Evolutionary conservation across 441 rosid genomes (phyloP).

Genomic region (Manihot esculenta): DNA sequence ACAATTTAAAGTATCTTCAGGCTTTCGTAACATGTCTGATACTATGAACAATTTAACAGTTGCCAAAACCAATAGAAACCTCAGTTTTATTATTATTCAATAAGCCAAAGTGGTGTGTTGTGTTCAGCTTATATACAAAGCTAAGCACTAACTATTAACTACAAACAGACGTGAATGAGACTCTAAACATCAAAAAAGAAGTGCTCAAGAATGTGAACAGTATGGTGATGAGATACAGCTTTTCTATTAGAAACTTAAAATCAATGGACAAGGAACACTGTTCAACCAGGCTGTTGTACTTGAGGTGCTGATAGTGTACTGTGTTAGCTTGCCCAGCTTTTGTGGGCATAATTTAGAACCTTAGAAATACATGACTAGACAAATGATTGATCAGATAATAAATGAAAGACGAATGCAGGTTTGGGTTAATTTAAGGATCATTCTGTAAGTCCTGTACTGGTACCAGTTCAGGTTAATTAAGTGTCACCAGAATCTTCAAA

Average conservation of each 20-base stretch:
- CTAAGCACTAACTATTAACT: too few relatives aligned
- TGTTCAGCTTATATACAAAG: too few relatives aligned
- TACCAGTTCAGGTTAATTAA: slow-evolving; percentile 30
- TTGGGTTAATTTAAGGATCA: slow-evolving; percentile 16
- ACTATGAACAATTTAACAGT: too few relatives aligned
- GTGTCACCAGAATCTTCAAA: slow-evolving; percentile 23
- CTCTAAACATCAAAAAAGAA: too few relatives aligned
- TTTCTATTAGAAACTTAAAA: neutral
- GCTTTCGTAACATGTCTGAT: too few relatives aligned
- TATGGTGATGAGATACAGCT: neutral
- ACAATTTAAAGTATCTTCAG: too few relatives aligned
- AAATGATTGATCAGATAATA: neutral
- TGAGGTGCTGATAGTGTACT: neutral
- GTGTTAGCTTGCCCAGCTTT: neutral
- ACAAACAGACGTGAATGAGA: too few relatives aligned
- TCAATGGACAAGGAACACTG: neutral
- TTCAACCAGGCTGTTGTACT: neutral
- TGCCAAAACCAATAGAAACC: too few relatives aligned
- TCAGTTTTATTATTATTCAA: too few relatives aligned
- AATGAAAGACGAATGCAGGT: neutral
- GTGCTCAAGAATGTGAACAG: neutral
- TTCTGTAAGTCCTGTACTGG: slow-evolving; percentile 29
- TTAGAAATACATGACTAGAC: neutral
- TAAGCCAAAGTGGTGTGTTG: too few relatives aligned
- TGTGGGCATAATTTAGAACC: neutral